Base-by-base conservation (phyloP, 2,329 filamentous ascomycete genomes). In the Amauroascus verrucosus region DNA sequence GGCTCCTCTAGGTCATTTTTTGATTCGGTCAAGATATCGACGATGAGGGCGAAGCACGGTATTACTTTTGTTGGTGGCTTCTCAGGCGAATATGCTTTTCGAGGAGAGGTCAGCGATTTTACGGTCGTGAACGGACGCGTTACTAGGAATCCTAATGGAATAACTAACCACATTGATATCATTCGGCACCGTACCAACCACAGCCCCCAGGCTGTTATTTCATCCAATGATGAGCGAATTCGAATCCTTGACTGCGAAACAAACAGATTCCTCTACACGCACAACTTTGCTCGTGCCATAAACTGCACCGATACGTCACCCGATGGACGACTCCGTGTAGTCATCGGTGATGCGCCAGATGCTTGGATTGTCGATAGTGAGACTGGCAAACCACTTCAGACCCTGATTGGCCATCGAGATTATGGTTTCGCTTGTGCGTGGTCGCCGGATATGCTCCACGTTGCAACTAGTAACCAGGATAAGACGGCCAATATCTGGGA, bases 121-220 rank as follows among this genome's bases (percentile, higher is more conserved):
- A 59, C 57, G 4, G 63, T 64, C 6, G 69, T 66, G 0, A 67
- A 74, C 52, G 77, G 77, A 41, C 69, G 70, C 53, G 74, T 79
- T 35, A 75, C 74, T 7, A 70, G 72, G 49, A 70, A 75, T 14
- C 68, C 70, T 56, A 75, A 77, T 38, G 75, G 73, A 33, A 80
- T 81, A 57, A 79, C 78, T 16, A 82, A 80, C 56, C 78, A 82
- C 60, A 71, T 81, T 54, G 76, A 81, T 60, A 71, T 77, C 13
- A 74, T 75, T 57, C 64, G 65, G 13, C 72, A 68, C 44, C 76
- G 78, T 35, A 68, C 69, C 2, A 74, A 67, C n/a, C 70, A 72
- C 40, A 65, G 67, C 1, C 75, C 75, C 1, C 71, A 72, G 41
- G 77, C 76, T 2, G 73, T 77, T 2, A 77, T 82, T 57, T 76